Conservation (phyloP, 2,329 filamentous ascomycete species). For the Phyllosticta capitalensis region DNA sequence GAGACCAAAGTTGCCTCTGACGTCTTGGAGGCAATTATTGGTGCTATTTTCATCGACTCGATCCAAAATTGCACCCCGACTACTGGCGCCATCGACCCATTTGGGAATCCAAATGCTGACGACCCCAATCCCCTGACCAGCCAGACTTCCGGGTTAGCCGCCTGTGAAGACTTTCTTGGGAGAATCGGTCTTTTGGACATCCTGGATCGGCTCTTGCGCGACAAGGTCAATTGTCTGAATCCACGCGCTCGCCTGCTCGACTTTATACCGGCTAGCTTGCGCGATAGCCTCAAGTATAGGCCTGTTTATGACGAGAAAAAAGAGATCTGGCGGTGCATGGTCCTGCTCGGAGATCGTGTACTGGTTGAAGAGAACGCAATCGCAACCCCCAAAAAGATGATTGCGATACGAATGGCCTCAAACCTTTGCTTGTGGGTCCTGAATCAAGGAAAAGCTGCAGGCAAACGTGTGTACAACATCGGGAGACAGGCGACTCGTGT, state of each 20-base stretch:
- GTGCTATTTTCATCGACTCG: conserved; percentile 75
- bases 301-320: neutral
- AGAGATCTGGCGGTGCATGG: neutral
- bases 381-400: neutral
- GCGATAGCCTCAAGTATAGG: neutral
- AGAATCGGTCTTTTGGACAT: neutral
- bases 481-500: neutral
- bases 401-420: neutral
- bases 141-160: neutral
- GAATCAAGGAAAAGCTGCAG: neutral
- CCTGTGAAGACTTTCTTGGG: neutral
- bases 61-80: neutral
- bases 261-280: neutral
- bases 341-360: neutral
- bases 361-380: neutral
- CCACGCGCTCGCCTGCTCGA: neutral
- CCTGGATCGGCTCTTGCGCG: neutral
- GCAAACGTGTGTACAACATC: neutral
- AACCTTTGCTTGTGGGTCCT: neutral
- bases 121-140: neutral
- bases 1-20: conserved; percentile 47
- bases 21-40: conserved; percentile 69
- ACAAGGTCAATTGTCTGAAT: neutral
- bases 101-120: neutral
- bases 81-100: neutral